Conservation (phyloP, 129 eudicot species). For the Apium graveolens region DNA sequence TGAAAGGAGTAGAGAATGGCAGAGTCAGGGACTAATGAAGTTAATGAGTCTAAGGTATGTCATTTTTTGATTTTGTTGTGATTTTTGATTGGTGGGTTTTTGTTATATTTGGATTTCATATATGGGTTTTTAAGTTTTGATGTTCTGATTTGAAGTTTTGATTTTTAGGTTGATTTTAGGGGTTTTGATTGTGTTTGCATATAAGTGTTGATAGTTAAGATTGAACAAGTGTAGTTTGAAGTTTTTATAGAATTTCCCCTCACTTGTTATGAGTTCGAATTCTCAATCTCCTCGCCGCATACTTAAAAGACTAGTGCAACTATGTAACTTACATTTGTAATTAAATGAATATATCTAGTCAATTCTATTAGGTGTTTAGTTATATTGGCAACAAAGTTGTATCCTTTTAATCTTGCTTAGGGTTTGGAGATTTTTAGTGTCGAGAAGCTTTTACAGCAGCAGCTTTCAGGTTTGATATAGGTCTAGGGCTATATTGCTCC, state of each 20-base stretch:
- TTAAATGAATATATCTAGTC: not conserved
- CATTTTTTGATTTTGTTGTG: not conserved
- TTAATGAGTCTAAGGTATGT: not conserved
- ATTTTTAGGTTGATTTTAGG: not conserved
- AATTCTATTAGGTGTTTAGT: not conserved
- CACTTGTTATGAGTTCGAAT: too few relatives aligned
- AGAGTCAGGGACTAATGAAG: conserved; percentile 1
- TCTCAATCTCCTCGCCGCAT: too few relatives aligned
- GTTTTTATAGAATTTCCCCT: not conserved
- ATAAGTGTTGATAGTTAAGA: too few relatives aligned
- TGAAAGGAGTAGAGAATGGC: not conserved
- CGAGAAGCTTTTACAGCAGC: not conserved
- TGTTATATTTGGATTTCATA: not conserved
- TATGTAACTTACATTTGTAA: not conserved
- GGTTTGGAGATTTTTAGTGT: not conserved
- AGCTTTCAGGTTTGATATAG: not conserved
- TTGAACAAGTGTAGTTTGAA: not conserved
- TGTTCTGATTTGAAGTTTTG: not conserved
- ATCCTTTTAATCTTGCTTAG: not conserved
- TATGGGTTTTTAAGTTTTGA: not conserved
- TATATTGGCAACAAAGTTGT: not conserved
- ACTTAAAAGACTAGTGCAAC: not conserved
- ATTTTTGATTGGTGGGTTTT: not conserved
- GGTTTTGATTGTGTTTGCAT: too few relatives aligned
- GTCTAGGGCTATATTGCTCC: not conserved